Base-by-base conservation (phyloP, 371 early-diverging fungal species). In the Mucor plumbeus region DNA sequence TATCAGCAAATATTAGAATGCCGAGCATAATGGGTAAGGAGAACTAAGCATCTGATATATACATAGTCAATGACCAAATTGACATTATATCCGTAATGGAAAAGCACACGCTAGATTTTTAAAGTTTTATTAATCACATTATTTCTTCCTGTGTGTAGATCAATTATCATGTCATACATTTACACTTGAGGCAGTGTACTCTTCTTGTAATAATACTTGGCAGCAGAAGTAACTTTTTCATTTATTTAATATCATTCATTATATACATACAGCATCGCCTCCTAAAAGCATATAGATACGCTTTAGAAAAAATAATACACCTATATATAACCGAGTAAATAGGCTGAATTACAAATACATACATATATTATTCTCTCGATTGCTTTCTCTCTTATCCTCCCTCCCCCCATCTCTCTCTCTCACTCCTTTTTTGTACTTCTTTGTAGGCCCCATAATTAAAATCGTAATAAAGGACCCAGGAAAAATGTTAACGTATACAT, bases 111-210 rank as follows among this genome's bases (percentile, higher is more conserved):
- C 50, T 50, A 50, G 15, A 5, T 55, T 11, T 26, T 55, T 53
- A 38, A 40, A 50, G 35, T 34, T 50, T 61, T 33, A 58, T 61
- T 48, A 61, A 35, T 36, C n/a, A 34, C 41, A 57, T 44, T 7
- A 35, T 8, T 55, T 7, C 33, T 44, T 36, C 21, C n/a, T 56
- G 35, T 63, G 50, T 50, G 63, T 63, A 63, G 68, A 68, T 61
- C 68, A 68, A 50, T 39, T 68, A 19, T 67, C 67, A 26, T 61
- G 61, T 44, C 56, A 61, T 61, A 67, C 67, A 36, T 67, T 67
- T 61, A 67, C 67, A 11, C 14, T 56, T 4, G 61, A 67, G 35
- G 38, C 61, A 13, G 61, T 39, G 19, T 67, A 67, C 5, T 10
- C 61, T 35, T 61, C 38, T 17, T 55, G 55, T n/a, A 11, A 55